phyloP scores from a whole-genome alignment of 2,329 filamentous ascomycete species.

The Alternaria rosae region DNA sequence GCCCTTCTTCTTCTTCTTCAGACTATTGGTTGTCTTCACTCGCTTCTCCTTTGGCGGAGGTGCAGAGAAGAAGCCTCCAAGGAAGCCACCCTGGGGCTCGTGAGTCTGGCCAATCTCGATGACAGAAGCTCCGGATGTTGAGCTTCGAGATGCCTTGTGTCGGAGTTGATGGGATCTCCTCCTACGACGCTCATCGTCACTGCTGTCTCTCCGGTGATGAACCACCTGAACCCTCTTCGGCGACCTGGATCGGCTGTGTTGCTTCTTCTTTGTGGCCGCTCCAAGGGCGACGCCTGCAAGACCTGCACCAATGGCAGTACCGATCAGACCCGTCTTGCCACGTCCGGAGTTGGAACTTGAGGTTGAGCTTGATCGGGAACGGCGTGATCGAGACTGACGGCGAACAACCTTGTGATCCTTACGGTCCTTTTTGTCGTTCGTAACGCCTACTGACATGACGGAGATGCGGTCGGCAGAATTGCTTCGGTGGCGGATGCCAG shows the following conservation, averaged over 20 bases:
- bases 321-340: constrained; percentile 45
- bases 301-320: constrained; percentile 50
- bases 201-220: constrained; percentile 39
- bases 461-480: constrained; percentile 46
- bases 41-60: constrained; percentile 43
- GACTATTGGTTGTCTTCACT: constrained; percentile 28
- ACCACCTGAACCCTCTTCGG: constrained; percentile 41
- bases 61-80: constrained; percentile 68
- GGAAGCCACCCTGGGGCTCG: constrained; percentile 52
- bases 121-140: constrained; percentile 61
- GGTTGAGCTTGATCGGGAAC: constrained; percentile 48
- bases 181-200: constrained; percentile 38
- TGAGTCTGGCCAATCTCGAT: constrained; percentile 70
- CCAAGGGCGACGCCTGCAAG: constrained; percentile 51
- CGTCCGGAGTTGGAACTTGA: constrained; percentile 52
- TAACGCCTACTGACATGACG: constrained; percentile 44
- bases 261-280: constrained; percentile 38
- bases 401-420: constrained; percentile 47
- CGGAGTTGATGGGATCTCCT: constrained; percentile 35
- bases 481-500: constrained; percentile 50
- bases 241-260: constrained; percentile 47
- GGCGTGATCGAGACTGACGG: constrained; percentile 35
- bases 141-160: constrained; percentile 46
- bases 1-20: constrained; percentile 52
- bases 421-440: constrained; percentile 45